These are phyloP conservation scores for Calonectria naviculata DNA, from an alignment of 2,329 filamentous ascomycete genomes.

Conservation along the genomic window DNA sequence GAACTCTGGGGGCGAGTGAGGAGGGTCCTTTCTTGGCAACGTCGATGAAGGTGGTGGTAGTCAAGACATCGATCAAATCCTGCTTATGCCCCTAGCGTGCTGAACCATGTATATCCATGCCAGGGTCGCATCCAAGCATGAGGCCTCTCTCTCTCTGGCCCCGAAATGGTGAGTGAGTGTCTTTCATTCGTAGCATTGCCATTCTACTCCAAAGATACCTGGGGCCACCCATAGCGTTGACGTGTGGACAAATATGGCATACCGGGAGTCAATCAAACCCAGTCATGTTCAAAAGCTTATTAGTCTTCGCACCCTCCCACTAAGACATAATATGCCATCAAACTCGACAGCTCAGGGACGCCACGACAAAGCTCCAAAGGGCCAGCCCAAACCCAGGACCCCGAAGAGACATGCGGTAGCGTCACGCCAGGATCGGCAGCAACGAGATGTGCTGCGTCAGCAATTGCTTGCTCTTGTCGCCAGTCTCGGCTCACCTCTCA, in stretches of 20 bases:
- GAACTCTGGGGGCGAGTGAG: neutral
- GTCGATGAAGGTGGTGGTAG: neutral
- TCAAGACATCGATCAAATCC: neutral
- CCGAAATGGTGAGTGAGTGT: neutral
- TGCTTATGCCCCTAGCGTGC: slow-evolving; percentile 3
- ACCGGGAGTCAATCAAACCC: neutral
- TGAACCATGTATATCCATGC: slow-evolving; percentile 1
- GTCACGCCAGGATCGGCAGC: neutral
- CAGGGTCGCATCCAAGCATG: neutral
- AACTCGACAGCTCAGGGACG: neutral
- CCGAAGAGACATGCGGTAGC: slow-evolving; percentile 5
- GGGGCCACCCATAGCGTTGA: neutral
- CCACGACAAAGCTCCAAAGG: neutral
- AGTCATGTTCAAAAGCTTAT: neutral
- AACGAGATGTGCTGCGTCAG: neutral
- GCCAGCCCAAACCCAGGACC: neutral
- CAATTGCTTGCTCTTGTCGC: neutral
- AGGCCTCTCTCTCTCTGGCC: neutral
- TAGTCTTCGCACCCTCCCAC: neutral
- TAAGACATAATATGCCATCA: slow-evolving; percentile 1
- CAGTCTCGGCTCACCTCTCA: neutral
- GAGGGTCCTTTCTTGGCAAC: neutral
- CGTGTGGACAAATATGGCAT: neutral
- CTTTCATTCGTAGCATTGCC: slow-evolving; percentile 5
- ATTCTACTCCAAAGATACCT: neutral